These are phyloP conservation scores for Lentinula novae-zelandiae DNA, from an alignment of 1,284 basidiomycete genomes.

Conservation along the genomic window DNA sequence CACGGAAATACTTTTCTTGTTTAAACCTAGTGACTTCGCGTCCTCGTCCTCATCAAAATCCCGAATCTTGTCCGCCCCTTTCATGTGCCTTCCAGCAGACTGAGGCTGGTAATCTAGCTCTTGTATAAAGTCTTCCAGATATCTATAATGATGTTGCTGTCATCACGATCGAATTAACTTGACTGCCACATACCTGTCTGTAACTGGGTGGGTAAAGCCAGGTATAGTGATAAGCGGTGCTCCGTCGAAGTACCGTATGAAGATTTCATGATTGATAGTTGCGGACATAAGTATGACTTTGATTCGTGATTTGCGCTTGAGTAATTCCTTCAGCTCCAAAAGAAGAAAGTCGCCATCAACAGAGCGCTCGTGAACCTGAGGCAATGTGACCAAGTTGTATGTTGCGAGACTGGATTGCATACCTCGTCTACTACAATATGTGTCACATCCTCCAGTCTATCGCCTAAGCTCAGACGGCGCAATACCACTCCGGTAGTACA, in stretches of 20 bases:
- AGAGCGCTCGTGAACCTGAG: conserved; percentile 84
- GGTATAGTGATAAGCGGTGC: conserved; percentile 85
- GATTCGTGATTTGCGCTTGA: conserved; percentile 66
- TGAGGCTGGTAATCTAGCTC: conserved; percentile 44
- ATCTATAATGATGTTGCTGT: conserved; percentile 38
- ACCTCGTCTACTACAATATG: conserved; percentile 92
- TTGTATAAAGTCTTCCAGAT: conserved; percentile 78
- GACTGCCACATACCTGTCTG: conserved; percentile 52
- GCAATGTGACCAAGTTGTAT: not conserved
- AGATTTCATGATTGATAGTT: conserved; percentile 86
- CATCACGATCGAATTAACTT: not conserved
- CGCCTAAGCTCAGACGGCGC: conserved; percentile 73
- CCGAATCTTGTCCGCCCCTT: conserved; percentile 49
- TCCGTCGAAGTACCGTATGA: conserved; percentile 75
- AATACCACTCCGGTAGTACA: conserved; percentile 93
- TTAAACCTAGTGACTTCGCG: conserved; percentile 46
- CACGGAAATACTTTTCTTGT: conserved; percentile 48
- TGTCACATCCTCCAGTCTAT: conserved; percentile 68
- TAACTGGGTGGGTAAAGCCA: conserved; percentile 78
- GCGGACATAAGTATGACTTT: conserved; percentile 88
- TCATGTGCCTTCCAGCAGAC: conserved; percentile 29
- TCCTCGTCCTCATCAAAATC: conserved; percentile 42
- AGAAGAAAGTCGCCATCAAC: conserved; percentile 89
- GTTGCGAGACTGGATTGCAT: not conserved
- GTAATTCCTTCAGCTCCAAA: conserved; percentile 78